Evolutionary conservation across 2,329 filamentous ascomycete species (phyloP), one percentile per base, ranked within the genome.

Genomic region (Sarocladiaceae sp.): DNA sequence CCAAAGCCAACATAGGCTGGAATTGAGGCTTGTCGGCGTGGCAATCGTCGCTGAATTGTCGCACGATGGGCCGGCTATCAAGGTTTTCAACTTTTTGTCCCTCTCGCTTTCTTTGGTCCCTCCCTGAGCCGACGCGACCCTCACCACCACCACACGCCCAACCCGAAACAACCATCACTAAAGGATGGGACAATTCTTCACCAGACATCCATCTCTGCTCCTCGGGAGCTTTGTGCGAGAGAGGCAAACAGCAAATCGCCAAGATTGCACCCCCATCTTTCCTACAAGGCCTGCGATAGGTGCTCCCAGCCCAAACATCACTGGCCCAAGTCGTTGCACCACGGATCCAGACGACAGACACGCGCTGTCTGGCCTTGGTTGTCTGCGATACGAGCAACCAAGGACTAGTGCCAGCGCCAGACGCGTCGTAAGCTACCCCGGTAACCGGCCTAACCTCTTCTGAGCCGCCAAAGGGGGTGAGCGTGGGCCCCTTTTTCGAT

Each of bases 391-490:
- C 44, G 44, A 48, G 28, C 44, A 33, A 11, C 44, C 15, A 33
- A 20, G 26, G 15, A 33, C 44, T 48, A 48, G 44, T 28, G 44
- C 44, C 17, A 28, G 12, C 23, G 29, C 22, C 4, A 33, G 44
- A 48, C 44, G 44, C 44, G 44, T 48, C 44, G 44, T 48, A 25
- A 48, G 44, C 44, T 48, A 48, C 40, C 40, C 23, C 29, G 44
- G 44, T 48, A n/a, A 10, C 26, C 44, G 33, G 6, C 40, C 25
- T 46, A 29, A 12, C 23, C 25, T 17, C 5, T 29, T 28, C 15
- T 7, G 4, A 25, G 26, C 31, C 17, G 26, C 26, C 44, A 22
- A 48, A 20, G 44, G 37, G 37, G 44, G n/a, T 29, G 23, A 17
- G 18, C 40, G 40, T 46, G 40, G 40, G 17, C 22, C 40, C 23